phyloP scores from a whole-genome alignment of 305 asterid species.

The Fraxinus sp. region DNA sequence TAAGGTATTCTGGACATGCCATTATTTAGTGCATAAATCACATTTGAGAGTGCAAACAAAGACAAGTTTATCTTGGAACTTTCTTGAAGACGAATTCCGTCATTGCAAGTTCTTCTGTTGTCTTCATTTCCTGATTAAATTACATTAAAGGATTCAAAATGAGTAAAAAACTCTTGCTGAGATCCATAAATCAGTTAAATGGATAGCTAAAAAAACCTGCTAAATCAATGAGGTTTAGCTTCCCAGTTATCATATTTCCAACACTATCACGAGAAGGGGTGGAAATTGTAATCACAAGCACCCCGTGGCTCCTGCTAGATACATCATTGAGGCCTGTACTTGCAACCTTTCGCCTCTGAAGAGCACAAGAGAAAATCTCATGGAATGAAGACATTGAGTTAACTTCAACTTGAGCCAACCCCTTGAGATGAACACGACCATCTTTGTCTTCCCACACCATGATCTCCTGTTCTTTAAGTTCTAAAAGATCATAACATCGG shows the following conservation, averaged over 20 bases:
- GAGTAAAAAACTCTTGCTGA: not conserved
- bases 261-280: slow-evolving; percentile 41
- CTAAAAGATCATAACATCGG: slow-evolving; percentile 75
- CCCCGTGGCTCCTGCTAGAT: slow-evolving; percentile 93
- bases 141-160: slow-evolving; percentile 17
- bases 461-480: slow-evolving; percentile 64
- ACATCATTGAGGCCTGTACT: slow-evolving; percentile 70
- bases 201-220: slow-evolving; percentile 56
- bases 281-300: slow-evolving; percentile 53
- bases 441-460: slow-evolving; percentile 63
- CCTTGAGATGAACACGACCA: slow-evolving; percentile 71
- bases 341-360: slow-evolving; percentile 76
- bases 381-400: slow-evolving; percentile 47
- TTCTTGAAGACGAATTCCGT: slow-evolving; percentile 87
- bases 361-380: slow-evolving; percentile 57
- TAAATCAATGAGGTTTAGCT: slow-evolving; percentile 86
- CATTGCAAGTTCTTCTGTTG: slow-evolving; percentile 69
- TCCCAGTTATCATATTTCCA: slow-evolving; percentile 46
- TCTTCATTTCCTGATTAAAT: slow-evolving; percentile 74
- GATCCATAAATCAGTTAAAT: not conserved
- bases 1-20: slow-evolving; percentile 63
- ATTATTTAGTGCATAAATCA: slow-evolving; percentile 78
- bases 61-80: slow-evolving; percentile 90
- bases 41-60: slow-evolving; percentile 78
- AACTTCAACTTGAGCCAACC: slow-evolving; percentile 59